Conservation (phyloP, 208 protist genomes). For the Blastocrithidia nonstop region DNA sequence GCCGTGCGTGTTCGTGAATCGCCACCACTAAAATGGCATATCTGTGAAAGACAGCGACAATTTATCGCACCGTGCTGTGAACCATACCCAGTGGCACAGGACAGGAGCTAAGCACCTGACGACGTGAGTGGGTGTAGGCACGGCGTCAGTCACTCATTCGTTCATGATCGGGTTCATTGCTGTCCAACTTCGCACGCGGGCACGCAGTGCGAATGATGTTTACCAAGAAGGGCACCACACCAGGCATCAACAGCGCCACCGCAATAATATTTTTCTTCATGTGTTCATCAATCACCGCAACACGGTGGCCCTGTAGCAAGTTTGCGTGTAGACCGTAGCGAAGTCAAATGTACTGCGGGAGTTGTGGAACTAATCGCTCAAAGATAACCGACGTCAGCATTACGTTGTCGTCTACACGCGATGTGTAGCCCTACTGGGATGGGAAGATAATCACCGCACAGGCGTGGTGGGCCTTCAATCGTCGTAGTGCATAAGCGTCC, state of each 20-base stretch:
- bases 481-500: slow-evolving; percentile 33
- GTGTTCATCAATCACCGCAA: slow-evolving; percentile 55
- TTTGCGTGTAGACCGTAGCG: slow-evolving; percentile 64
- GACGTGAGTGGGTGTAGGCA: slow-evolving; percentile 67
- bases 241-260: slow-evolving; percentile 57
- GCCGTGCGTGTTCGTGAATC: slow-evolving; percentile 34
- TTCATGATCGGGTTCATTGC: slow-evolving; percentile 3
- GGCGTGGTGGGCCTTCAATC: slow-evolving; percentile 48
- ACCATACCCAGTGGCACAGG: slow-evolving; percentile 42
- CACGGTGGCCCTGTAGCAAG: slow-evolving; percentile 38
- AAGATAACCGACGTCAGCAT: slow-evolving; percentile 75
- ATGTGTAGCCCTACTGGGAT: slow-evolving; percentile 44
- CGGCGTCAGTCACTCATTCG: slow-evolving; percentile 56
- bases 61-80: slow-evolving; percentile 14
- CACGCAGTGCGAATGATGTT: slow-evolving; percentile 67
- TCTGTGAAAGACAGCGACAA: slow-evolving; percentile 35
- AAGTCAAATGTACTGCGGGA: slow-evolving; percentile 73
- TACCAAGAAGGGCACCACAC: slow-evolving; percentile 71
- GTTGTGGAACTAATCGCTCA: slow-evolving; percentile 37
- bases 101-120: slow-evolving; percentile 53
- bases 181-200: slow-evolving; percentile 26
- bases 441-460: slow-evolving; percentile 61
- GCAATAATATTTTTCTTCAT: slow-evolving; percentile 78
- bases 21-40: slow-evolving; percentile 56
- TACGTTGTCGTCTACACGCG: slow-evolving; percentile 64